A percentile compares a stretch with the other conserved stretches of the same genome.
Conservation (phyloP, 2,329 filamentous ascomycete genomes). For the Anisogramma anomala region DNA sequence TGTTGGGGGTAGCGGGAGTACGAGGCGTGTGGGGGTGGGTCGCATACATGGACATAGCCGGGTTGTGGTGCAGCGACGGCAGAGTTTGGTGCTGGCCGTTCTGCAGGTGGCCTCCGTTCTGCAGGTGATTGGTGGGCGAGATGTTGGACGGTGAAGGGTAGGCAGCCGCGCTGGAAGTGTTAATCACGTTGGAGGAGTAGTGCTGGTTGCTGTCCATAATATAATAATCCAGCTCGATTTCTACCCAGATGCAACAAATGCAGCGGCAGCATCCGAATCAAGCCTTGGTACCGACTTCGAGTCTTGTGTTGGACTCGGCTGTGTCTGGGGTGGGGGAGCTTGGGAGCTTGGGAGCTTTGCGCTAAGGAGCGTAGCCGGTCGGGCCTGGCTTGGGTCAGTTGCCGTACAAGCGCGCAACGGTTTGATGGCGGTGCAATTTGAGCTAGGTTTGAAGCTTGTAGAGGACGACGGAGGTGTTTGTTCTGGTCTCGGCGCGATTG, state of each 20-base stretch:
- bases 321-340: background rate
- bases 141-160: slow-evolving; percentile 20
- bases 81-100: slow-evolving; percentile 20
- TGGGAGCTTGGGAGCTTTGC: background rate
- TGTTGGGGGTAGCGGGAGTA: slow-evolving; percentile 51
- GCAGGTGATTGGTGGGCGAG: slow-evolving; percentile 18
- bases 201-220: slow-evolving; percentile 22
- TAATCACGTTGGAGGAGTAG: slow-evolving; percentile 23
- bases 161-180: slow-evolving; percentile 21
- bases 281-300: slow-evolving; percentile 2
- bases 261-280: slow-evolving; percentile 14
- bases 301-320: slow-evolving; percentile 2
- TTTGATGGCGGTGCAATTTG: background rate
- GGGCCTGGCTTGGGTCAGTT: too few relatives aligned
- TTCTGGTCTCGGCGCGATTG: too few relatives aligned
- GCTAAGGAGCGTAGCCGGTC: too few relatives aligned
- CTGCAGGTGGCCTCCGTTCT: slow-evolving; percentile 17
- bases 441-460: too few relatives aligned
- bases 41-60: slow-evolving; percentile 43
- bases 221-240: slow-evolving; percentile 19
- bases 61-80: slow-evolving; percentile 28
- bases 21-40: slow-evolving; percentile 51
- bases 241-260: slow-evolving; percentile 13
- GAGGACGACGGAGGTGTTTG: too few relatives aligned
- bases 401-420: background rate